Conservation (phyloP, 2,329 filamentous ascomycete genomes). For the Cercospora sojina region DNA sequence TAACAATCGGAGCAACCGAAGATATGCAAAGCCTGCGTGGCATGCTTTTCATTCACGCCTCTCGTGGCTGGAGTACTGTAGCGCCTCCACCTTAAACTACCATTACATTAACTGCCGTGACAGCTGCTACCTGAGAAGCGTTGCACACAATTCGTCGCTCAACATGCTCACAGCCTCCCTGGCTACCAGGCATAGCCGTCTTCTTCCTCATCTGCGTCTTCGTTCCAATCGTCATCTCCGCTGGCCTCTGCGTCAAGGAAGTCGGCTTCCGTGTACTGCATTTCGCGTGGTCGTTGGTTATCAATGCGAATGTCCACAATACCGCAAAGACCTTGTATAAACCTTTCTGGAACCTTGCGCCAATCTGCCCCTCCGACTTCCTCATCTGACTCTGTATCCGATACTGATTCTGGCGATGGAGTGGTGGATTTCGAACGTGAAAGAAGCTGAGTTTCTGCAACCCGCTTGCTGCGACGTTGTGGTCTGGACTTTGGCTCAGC, state of each 20-base stretch:
- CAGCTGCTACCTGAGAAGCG: neutral
- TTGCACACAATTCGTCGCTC: neutral
- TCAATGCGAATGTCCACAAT: conserved; percentile 71
- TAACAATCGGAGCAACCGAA: neutral
- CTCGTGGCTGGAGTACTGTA: neutral
- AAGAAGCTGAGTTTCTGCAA: conserved; percentile 27
- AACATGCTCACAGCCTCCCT: neutral
- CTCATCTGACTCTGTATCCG: conserved; percentile 32
- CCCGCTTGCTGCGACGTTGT: conserved; percentile 35
- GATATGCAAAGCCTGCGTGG: neutral
- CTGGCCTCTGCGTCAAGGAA: conserved; percentile 65
- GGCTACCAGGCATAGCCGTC: conserved; percentile 42
- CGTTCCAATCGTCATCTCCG: conserved; percentile 59
- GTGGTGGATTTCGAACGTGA: conserved; percentile 24
- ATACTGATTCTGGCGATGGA: conserved; percentile 29
- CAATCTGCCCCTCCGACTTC: conserved; percentile 42
- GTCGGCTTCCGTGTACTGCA: conserved; percentile 68
- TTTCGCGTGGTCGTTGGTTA: conserved; percentile 70
- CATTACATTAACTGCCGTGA: neutral
- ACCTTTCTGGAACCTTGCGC: conserved; percentile 34
- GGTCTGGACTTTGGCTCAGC: conserved; percentile 14
- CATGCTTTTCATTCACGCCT: neutral
- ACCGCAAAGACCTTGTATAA: conserved; percentile 68
- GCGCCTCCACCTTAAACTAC: neutral
- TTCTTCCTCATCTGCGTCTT: conserved; percentile 53